phyloP scores from a whole-genome alignment of 1,284 basidiomycete species.

The Cryptococcus sp. region DNA sequence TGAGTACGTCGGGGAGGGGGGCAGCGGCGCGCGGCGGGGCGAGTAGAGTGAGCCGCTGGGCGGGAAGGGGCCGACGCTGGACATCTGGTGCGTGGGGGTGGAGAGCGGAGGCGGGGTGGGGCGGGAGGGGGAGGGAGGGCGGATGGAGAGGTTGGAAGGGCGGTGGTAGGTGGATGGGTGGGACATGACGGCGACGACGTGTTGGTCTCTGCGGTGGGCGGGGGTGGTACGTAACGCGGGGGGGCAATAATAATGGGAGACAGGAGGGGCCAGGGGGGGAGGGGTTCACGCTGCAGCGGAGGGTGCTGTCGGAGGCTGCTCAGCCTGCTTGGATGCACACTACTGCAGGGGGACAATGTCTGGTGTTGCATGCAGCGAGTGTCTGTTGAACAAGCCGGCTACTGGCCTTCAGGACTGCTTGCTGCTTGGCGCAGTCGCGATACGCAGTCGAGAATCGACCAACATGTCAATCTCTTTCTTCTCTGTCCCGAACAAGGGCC shows the following conservation, averaged over 20 bases:
- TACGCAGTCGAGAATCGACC: no score
- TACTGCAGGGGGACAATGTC: no score
- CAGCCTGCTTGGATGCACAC: neutral
- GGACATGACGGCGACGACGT: constrained; percentile 1
- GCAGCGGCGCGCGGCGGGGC: constrained; percentile 25
- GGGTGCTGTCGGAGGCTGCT: neutral
- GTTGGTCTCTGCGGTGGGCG: neutral
- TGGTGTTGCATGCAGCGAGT: no score
- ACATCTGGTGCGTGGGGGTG: constrained; percentile 12
- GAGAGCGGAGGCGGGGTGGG: neutral
- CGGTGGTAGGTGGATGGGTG: constrained; percentile 5
- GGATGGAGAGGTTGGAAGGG: constrained; percentile 18
- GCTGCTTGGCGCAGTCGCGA: no score
- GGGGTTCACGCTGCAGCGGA: neutral
- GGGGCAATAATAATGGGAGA: no score
- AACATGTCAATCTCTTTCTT: no score
- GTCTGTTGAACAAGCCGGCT: no score
- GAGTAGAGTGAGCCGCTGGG: constrained; percentile 11
- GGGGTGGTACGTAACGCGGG: no score
- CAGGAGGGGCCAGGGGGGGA: no score
- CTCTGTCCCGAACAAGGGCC: no score
- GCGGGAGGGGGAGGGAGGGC: constrained; percentile 20
- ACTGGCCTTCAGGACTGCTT: no score
- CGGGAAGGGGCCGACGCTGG: neutral
- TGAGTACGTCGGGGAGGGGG: constrained; percentile 31